Evolutionary conservation across 2,329 filamentous ascomycete species (phyloP), one percentile per base, ranked within the genome.

Genomic region (Exophiala sideris): DNA sequence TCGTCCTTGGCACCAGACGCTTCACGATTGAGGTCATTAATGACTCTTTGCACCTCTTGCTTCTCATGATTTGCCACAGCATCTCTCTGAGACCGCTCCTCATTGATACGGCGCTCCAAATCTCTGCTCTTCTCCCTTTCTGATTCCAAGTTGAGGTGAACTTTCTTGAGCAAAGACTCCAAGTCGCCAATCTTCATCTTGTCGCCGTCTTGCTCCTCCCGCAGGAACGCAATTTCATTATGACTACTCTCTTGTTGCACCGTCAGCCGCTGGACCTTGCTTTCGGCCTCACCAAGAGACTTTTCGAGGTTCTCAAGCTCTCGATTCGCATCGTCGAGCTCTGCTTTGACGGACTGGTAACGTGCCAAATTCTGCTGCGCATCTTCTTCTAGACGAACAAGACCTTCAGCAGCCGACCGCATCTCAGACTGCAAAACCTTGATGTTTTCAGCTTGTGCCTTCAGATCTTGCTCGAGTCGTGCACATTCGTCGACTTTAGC

Each of bases 171-270:
- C 11, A 86, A 84, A 7, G 89, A 88, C 67, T 97, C 91, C 6
- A 97, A 78, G 66, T 97, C 91, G 35, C 92, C 90, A 65, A 99
- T 97, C 72, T 91, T 91, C 68, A 99, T 95, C 79, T 99, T 99
- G 76, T 99, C 94, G 14, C 83, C 84, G 71, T 99, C 94, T 71
- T 99, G 94, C 74, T 99, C 94, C 68, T 99, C 94, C 1, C 94
- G 86, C 47, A 99, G 72, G 79, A 99, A 99, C 1, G 89, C 86
- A 71, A 97, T 95, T 70, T 99, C 94, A 55, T 87, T 87, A 65
- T 96, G 92, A 52, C 88, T 87, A 4, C 89, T 95, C 71, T 99
- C 94, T 61, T 92, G 87, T 67, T 97, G 91, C 32, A 99, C 89
- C 3, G 88, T 86, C 2, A 97, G 79, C 49, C 91, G 84, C 65